Percentiles rank a stretch among this genome's conserved stretches.
These are phyloP conservation scores for Fraxinus anomala DNA, from an alignment of 257 asterid genomes.

Conservation along the genomic window DNA sequence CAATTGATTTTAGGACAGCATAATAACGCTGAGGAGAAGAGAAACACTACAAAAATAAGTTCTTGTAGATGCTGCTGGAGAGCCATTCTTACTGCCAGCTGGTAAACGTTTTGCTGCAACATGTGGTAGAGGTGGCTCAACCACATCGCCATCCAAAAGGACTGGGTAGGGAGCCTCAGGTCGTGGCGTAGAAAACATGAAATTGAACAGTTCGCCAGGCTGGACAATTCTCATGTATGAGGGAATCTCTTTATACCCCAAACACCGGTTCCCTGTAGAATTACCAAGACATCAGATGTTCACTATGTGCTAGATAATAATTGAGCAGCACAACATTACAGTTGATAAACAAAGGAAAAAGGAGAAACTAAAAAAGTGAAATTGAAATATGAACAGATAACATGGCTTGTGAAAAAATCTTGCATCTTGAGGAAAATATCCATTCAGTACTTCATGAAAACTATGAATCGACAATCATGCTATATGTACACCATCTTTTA, in stretches of 20 bases:
- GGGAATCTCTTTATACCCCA: constrained; percentile 45
- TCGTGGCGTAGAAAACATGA: constrained; percentile 52
- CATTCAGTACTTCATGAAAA: too few species aligned
- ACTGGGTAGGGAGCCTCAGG: constrained; percentile 71
- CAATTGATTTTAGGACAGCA: neutral
- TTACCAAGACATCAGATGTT: constrained; percentile 9
- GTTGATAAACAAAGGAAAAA: too few species aligned
- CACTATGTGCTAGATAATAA: neutral
- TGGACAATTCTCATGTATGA: constrained; percentile 51
- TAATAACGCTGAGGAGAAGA: neutral
- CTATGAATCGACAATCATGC: too few species aligned
- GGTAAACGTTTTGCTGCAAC: constrained; percentile 39
- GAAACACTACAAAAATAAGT: neutral
- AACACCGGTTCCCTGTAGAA: constrained; percentile 70
- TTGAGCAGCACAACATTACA: too few species aligned
- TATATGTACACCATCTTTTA: too few species aligned
- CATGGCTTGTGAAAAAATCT: too few species aligned
- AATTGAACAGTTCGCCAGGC: constrained; percentile 52
- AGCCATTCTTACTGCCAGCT: constrained; percentile 23
- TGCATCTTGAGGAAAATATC: too few species aligned
- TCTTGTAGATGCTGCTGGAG: constrained; percentile 44
- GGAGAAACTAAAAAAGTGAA: too few species aligned
- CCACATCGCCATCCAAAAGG: constrained; percentile 52
- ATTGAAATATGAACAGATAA: too few species aligned
- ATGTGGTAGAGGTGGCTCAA: constrained; percentile 76